Base-by-base conservation (phyloP, 176 grass and related monocot species). In the Saccharum officinarum region DNA sequence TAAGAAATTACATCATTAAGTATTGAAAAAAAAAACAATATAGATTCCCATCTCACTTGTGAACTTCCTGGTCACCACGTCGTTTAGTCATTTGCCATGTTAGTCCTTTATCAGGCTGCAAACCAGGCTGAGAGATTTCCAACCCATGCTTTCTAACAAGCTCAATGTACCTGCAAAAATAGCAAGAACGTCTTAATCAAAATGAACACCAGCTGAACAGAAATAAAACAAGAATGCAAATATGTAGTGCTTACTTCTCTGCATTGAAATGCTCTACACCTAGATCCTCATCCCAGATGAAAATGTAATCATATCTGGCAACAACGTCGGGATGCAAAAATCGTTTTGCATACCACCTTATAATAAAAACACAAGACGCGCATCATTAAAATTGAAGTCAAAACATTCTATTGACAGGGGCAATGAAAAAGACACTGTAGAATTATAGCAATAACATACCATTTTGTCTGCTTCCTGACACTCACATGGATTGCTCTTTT, bases 21-120 rank as follows among this genome's bases (percentile, higher is more conserved):
- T 22, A 62, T 62, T 44, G 9, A 40, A 75, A 66, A 84, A n/a
- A n/a, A 17, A 0, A 73, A 76, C 7, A 9, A 59, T 77, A 61
- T 61, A 61, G 8, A 61, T 31, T 12, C 20, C 15, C 7, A 40
- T 34, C 93, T 94, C 83, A 97, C 97, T 97, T 99, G 75, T 99
- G 97, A 73, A 99, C 90, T 91, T 99, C 97, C 47, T 38, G 83
- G 59, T 94, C 90, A 38, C 92, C 94, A 81, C 94, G 89, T 28
- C 88, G 93, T 91, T 96, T 96, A 69, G 97, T 99, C 94, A 99
- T 99, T 88, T 94, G 94, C 97, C 97, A 99, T 77, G 97, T 99
- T 63, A 99, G 86, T 52, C 93, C 97, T 88, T 40, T 91, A 65
- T 95, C 92, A 82, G 93, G 96, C 73, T 97, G 88, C 83, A 99